phyloP scores from a whole-genome alignment of 169 alveolate genomes.

The Haemoproteus tartakovskyi region DNA sequence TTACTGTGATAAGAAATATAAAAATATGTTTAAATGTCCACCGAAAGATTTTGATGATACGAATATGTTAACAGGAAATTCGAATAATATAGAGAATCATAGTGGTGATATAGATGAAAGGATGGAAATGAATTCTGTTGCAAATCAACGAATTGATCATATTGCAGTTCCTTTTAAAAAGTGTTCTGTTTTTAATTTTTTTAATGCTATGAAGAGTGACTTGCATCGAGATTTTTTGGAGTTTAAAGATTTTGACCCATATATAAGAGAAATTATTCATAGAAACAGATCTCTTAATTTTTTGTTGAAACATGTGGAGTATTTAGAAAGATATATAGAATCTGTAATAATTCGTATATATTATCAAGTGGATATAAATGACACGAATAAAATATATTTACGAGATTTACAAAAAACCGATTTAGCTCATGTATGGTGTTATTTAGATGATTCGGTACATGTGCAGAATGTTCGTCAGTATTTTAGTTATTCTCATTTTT shows the following conservation, averaged over 20 bases:
- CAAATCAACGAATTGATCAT: too few species aligned
- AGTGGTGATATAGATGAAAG: too few species aligned
- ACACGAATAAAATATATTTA: slow-evolving; percentile 49
- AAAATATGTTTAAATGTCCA: background rate
- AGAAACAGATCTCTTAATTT: slow-evolving; percentile 45
- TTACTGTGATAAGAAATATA: slow-evolving; percentile 29
- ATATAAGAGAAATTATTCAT: slow-evolving; percentile 34
- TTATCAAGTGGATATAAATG: slow-evolving; percentile 52
- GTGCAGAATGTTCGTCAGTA: slow-evolving; percentile 36
- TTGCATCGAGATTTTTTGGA: slow-evolving; percentile 9
- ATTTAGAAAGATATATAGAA: slow-evolving; percentile 62
- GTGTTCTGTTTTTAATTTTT: slow-evolving; percentile 47
- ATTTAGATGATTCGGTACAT: slow-evolving; percentile 34
- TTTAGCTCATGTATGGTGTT: slow-evolving; percentile 65
- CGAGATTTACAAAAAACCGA: slow-evolving; percentile 25
- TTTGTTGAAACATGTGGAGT: slow-evolving; percentile 38
- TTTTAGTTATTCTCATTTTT: slow-evolving; percentile 61
- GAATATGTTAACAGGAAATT: background rate
- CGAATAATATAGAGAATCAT: too few species aligned
- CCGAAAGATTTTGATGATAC: background rate
- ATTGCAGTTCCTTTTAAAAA: slow-evolving; percentile 28
- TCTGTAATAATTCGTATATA: slow-evolving; percentile 50
- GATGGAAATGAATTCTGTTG: too few species aligned
- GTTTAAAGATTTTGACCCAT: slow-evolving; percentile 50
- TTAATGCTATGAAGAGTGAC: slow-evolving; percentile 38